Evolutionary conservation across 1,284 basidiomycete genomes (phyloP), one percentile per base, ranked within the genome.

Genomic region (Psilocybe mexicana): DNA sequence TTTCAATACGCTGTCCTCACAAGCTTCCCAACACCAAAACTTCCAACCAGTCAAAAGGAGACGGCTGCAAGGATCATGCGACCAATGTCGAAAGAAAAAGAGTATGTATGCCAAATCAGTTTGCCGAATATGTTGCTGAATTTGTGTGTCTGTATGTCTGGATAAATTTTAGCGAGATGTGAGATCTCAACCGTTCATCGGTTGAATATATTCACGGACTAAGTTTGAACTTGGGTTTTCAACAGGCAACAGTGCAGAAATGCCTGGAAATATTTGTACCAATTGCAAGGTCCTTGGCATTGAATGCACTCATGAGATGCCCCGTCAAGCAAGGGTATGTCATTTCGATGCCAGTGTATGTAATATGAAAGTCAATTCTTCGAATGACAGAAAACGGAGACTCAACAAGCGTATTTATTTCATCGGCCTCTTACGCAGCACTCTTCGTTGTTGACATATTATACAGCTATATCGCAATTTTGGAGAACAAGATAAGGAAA

Each of bases 241-340:
- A 40, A 40, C 33, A 82, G 81, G 82, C 60, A 79, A 83, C 66
- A 81, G 80, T 54, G 76, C 76, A 23, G 74, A 75, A 59, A 83
- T 80, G 78, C 79, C 80, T 10, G 75, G 76, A 46, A 82, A 81
- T 58, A 74, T 72, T 36, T 92, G 90, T 68, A 84, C 88, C 1
- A 88, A 88, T 69, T 92, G 89, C 69, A 73, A 79, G 44, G 79
- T 84, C n/a, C 84, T 82, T 64, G 79, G 81, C 59, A 72, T 82
- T 26, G 81, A 85, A 23, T 91, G 88, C 70, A 86, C 82, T 3
- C 90, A 89, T 61, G 56, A 69, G 35, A 66, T 66, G 26, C 72
- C 72, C 36, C 70, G 78, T 79, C 62, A 79, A 77, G 67, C 80
- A 7, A 84, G 84, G 75, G 83, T 84, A 58, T 30, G 24, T 43